phyloP scores from a whole-genome alignment of 2,329 filamentous ascomycete genomes.

The Fusarium scirpi region DNA sequence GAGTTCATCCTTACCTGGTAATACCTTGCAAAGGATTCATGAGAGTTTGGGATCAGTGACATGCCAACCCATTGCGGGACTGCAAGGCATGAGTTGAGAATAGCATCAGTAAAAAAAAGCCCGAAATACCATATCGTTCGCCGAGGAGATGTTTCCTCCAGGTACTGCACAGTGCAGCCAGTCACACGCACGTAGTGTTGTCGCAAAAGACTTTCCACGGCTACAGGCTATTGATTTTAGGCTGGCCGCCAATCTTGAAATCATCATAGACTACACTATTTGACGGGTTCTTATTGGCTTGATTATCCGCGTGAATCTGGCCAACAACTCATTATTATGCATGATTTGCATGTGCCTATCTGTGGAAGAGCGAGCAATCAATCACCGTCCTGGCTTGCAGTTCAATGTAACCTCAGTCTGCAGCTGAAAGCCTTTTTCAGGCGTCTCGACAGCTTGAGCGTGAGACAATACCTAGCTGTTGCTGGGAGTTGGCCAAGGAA shows the following conservation, averaged over 20 bases:
- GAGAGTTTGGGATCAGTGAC: slow-evolving; percentile 15
- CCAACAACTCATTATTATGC: slow-evolving; percentile 11
- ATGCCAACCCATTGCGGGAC: slow-evolving; percentile 1
- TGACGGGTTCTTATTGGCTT: background rate
- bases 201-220: background rate
- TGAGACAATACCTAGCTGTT: slow-evolving; percentile 6
- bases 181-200: background rate
- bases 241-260: background rate
- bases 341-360: slow-evolving; percentile 16
- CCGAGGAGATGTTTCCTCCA: background rate
- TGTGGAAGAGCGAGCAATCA: background rate
- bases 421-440: slow-evolving; percentile 10
- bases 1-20: background rate
- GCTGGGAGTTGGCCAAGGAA: slow-evolving; percentile 2
- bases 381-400: slow-evolving; percentile 16
- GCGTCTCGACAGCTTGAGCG: slow-evolving; percentile 4
- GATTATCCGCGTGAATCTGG: background rate
- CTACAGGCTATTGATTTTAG: slow-evolving; percentile 3
- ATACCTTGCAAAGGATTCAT: slow-evolving; percentile 20
- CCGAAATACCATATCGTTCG: background rate
- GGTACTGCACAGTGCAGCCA: background rate
- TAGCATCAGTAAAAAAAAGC: background rate
- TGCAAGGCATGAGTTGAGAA: background rate
- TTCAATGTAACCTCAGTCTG: slow-evolving; percentile 9
- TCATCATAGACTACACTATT: background rate